Conservation (phyloP, 1,284 basidiomycete genomes). For the Leccinum fallax region DNA sequence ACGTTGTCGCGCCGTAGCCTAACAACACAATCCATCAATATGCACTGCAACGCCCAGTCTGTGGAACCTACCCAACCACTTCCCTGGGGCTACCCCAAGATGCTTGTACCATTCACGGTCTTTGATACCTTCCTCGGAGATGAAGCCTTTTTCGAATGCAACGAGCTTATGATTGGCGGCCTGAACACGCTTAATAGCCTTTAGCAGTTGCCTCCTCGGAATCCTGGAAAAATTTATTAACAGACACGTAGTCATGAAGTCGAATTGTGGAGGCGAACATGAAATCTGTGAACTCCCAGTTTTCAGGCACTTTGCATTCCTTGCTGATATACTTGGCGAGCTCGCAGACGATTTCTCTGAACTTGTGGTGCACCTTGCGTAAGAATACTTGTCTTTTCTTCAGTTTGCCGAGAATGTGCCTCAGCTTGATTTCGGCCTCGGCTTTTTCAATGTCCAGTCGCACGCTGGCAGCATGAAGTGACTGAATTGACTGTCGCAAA, state of each 20-base stretch:
- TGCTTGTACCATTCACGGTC: constrained; percentile 75
- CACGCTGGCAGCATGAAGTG: constrained; percentile 53
- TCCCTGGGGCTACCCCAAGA: constrained; percentile 74
- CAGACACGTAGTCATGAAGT: background rate
- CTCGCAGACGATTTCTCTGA: constrained; percentile 34
- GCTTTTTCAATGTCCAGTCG: constrained; percentile 57
- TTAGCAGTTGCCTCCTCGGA: constrained; percentile 39
- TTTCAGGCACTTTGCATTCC: constrained; percentile 18
- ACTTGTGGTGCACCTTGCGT: constrained; percentile 19
- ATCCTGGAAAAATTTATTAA: constrained; percentile 17
- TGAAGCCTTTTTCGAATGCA: constrained; percentile 71
- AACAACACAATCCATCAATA: constrained; percentile 10
- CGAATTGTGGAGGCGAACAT: constrained; percentile 19
- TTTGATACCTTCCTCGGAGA: constrained; percentile 65
- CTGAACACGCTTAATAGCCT: constrained; percentile 52
- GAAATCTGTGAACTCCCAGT: constrained; percentile 3
- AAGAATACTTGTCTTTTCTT: constrained; percentile 20
- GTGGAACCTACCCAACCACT: constrained; percentile 57
- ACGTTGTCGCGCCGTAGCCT: constrained; percentile 66
- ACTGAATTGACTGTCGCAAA: constrained; percentile 48
- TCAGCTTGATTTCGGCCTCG: constrained; percentile 39
- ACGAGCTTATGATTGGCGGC: constrained; percentile 60
- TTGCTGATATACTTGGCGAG: constrained; percentile 30
- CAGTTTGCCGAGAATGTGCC: constrained; percentile 38
- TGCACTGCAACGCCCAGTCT: constrained; percentile 9